phyloP scores from a whole-genome alignment of 164 flowering plant genomes.

The Tinospora cordifolia region DNA sequence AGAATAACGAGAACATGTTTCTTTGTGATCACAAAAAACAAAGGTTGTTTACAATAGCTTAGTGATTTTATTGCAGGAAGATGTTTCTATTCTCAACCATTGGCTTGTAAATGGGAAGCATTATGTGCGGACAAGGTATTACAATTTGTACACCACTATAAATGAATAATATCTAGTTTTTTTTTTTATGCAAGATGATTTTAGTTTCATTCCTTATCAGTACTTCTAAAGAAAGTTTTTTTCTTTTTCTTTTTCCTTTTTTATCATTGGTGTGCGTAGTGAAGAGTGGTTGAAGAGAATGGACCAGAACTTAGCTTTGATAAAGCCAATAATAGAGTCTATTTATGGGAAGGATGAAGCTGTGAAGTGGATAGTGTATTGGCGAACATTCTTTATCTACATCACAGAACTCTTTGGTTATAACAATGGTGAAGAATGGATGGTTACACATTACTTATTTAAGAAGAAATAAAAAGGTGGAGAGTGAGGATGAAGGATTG shows the following conservation, averaged over 20 bases:
- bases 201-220: background rate
- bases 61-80: constrained; percentile 50
- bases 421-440: constrained; percentile 89
- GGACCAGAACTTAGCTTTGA: constrained; percentile 49
- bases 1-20: background rate
- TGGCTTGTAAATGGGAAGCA: constrained; percentile 95
- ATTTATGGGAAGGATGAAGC: constrained; percentile 79
- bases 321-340: constrained; percentile 69
- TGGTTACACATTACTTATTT: constrained; percentile 76
- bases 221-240: too few species aligned
- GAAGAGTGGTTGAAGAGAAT: constrained; percentile 89
- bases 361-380: constrained; percentile 75
- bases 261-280: too few species aligned
- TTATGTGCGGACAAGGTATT: constrained; percentile 79
- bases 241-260: background rate
- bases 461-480: constrained; percentile 40
- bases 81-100: constrained; percentile 68
- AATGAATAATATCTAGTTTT: background rate
- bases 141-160: background rate
- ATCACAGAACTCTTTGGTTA: constrained; percentile 86
- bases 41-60: background rate
- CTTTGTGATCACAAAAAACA: background rate
- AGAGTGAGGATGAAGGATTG: too few species aligned
- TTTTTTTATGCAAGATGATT: background rate
- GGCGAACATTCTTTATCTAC: constrained; percentile 84